Percentiles rank a stretch among this genome's conserved stretches.
Evolutionary conservation across 2,329 filamentous ascomycete species (phyloP).

Genomic region (Diaporthe australafricana): DNA sequence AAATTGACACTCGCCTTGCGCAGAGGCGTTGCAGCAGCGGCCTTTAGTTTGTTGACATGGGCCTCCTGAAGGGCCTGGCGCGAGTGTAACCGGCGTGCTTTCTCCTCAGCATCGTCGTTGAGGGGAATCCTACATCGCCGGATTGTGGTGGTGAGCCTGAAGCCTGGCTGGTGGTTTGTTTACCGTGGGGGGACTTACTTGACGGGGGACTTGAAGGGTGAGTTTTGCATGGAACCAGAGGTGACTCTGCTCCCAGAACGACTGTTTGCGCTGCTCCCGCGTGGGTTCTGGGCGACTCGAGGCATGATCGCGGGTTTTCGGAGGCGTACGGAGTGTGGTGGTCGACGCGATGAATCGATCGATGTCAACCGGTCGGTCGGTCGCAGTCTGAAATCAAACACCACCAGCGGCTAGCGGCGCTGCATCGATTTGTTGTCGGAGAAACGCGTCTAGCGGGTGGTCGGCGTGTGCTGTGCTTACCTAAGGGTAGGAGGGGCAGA

Average conservation of each 20-base stretch:
- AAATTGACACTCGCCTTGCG: slow-evolving; percentile 72
- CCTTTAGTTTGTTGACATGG: slow-evolving; percentile 92
- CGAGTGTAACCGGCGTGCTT: slow-evolving; percentile 86
- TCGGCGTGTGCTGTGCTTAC: not conserved
- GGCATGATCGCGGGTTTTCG: slow-evolving; percentile 57
- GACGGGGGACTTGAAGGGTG: slow-evolving; percentile 68
- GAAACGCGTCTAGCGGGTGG: slow-evolving; percentile 33
- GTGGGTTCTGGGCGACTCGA: slow-evolving; percentile 67
- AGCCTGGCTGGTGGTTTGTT: not conserved
- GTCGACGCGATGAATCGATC: slow-evolving; percentile 30
- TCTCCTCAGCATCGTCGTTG: slow-evolving; percentile 95
- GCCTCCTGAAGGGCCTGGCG: slow-evolving; percentile 89
- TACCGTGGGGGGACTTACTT: slow-evolving; percentile 58
- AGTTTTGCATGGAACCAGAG: slow-evolving; percentile 59
- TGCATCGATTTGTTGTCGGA: slow-evolving; percentile 35
- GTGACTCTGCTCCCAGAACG: slow-evolving; percentile 54
- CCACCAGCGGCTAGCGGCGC: slow-evolving; percentile 10
- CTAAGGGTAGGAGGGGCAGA: slow-evolving; percentile 3
- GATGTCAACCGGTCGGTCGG: slow-evolving; percentile 16
- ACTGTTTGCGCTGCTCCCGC: slow-evolving; percentile 54
- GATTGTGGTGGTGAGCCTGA: not conserved
- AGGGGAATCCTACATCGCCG: slow-evolving; percentile 79
- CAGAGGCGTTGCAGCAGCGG: slow-evolving; percentile 77
- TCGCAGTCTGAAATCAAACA: slow-evolving; percentile 29
- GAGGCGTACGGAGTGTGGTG: slow-evolving; percentile 36